Conservation (phyloP, 805 yeast species). For the Tetrapisispora nanseiensis region DNA sequence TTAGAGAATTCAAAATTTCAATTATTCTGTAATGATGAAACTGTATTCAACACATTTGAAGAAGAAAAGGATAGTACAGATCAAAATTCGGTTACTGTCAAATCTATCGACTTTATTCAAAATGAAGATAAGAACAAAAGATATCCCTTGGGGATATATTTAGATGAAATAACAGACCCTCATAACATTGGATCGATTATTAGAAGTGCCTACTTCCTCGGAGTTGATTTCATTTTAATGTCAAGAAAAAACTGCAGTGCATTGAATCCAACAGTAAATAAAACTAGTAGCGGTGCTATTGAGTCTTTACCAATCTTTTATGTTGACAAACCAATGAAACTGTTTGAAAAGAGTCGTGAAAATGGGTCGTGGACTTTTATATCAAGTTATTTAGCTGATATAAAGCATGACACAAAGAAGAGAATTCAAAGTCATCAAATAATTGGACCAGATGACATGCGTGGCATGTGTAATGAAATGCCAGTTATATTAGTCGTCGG, state of each 20-base stretch:
- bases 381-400: constrained; percentile 42
- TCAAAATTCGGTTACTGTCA: no score
- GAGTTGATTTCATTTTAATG: constrained; percentile 67
- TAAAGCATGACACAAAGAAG: constrained; percentile 28
- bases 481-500: constrained; percentile 75
- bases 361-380: constrained; percentile 63
- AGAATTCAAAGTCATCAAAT: constrained; percentile 23
- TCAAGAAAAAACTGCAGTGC: constrained; percentile 66
- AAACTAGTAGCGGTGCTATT: constrained; percentile 77
- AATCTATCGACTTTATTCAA: not conserved
- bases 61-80: not conserved
- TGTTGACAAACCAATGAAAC: constrained; percentile 47
- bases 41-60: constrained; percentile 7
- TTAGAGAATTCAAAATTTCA: constrained; percentile 11
- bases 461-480: constrained; percentile 32
- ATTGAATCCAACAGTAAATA: constrained; percentile 66
- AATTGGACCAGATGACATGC: constrained; percentile 36
- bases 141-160: constrained; percentile 59
- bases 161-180: constrained; percentile 79
- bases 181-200: constrained; percentile 80
- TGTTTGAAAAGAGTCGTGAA: constrained; percentile 44
- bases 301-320: constrained; percentile 60
- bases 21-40: constrained; percentile 8
- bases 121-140: constrained; percentile 11
- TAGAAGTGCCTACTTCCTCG: constrained; percentile 70